A percentile compares a stretch with the other conserved stretches of the same genome.
phyloP scores from a whole-genome alignment of 495 filamentous ascomycete species.

The Tuber aestivum region DNA sequence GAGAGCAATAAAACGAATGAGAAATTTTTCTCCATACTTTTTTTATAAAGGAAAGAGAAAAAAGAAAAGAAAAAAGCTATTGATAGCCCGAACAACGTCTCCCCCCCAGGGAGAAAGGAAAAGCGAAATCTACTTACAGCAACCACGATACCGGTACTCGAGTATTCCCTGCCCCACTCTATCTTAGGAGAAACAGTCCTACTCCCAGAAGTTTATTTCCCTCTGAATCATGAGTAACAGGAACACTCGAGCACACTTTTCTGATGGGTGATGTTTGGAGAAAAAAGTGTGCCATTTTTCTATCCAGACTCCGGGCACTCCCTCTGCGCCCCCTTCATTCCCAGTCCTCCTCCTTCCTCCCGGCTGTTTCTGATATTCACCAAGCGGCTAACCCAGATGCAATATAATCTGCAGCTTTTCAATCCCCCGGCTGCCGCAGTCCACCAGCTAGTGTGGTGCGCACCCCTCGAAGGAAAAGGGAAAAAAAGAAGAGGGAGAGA shows the following conservation, averaged over 20 bases:
- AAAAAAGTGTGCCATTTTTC: background rate
- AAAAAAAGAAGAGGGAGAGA: too few relatives aligned
- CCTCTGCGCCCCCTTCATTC: background rate
- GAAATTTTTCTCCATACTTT: background rate
- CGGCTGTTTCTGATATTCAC: background rate
- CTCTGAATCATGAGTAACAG: background rate
- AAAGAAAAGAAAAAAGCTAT: background rate
- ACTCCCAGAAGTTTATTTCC: background rate
- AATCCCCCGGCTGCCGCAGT: background rate
- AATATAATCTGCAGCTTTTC: background rate
- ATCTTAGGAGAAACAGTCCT: background rate
- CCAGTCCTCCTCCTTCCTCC: background rate
- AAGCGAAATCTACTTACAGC: background rate
- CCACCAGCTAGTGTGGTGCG: background rate
- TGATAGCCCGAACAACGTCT: background rate
- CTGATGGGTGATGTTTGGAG: background rate
- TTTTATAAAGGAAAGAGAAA: background rate
- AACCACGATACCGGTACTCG: background rate
- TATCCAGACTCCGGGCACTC: background rate
- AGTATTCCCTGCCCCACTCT: background rate
- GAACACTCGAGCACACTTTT: background rate
- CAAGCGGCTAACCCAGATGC: background rate
- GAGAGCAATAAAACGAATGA: background rate
- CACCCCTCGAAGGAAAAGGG: background rate
- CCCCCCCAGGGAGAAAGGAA: background rate